Percentiles rank a stretch among this genome's conserved stretches.
These are phyloP conservation scores for Chytriomyces hyalinus DNA, from an alignment of 192 early-diverging fungal genomes.

Conservation along the genomic window DNA sequence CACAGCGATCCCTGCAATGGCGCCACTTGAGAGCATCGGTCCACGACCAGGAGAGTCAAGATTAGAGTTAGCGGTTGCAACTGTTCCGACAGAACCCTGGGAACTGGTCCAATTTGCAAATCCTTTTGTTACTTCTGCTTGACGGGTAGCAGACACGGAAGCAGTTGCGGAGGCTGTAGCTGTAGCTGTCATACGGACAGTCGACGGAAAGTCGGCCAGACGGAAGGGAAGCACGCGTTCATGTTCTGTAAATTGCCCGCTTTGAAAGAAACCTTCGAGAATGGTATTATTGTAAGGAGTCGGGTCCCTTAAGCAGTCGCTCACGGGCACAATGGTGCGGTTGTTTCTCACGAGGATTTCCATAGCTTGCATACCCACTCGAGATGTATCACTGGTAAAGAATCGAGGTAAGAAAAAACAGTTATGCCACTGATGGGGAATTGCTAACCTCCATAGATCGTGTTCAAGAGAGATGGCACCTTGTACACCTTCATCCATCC, in stretches of 20 bases:
- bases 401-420: no score
- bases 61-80: background rate
- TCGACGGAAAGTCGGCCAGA: background rate
- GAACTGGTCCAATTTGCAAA: background rate
- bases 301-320: background rate
- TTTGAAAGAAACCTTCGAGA: conserved; percentile 4
- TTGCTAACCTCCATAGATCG: background rate
- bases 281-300: background rate
- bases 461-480: background rate
- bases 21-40: background rate
- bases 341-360: background rate
- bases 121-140: background rate
- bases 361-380: background rate
- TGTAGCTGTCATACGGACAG: background rate
- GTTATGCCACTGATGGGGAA: background rate
- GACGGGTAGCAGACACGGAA: background rate
- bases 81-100: background rate
- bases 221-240: background rate
- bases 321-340: background rate
- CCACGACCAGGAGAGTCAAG: background rate
- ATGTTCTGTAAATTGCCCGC: background rate
- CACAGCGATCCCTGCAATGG: background rate
- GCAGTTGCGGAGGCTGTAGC: background rate
- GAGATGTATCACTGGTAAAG: background rate
- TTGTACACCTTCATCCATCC: conserved; percentile 1